Evolutionary conservation across 2,329 filamentous ascomycete species (phyloP).

Genomic region (Gyromitra esculenta): DNA sequence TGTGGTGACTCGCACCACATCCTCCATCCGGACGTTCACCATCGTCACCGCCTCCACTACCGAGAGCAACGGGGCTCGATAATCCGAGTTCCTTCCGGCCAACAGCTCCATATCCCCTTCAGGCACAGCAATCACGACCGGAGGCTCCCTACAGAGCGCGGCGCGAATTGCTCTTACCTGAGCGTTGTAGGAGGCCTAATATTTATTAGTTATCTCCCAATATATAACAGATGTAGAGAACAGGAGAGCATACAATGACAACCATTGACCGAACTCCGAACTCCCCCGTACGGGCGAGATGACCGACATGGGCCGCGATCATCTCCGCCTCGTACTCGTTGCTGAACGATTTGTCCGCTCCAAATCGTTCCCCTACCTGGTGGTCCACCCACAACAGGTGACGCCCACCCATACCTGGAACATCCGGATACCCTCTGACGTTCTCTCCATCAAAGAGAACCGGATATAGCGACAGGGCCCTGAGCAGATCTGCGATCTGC

Average conservation of each 20-base stretch:
- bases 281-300: constrained; percentile 62
- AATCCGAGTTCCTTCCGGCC: constrained; percentile 27
- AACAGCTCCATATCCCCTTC: constrained; percentile 33
- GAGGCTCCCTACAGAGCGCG: constrained; percentile 13
- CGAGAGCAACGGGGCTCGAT: constrained; percentile 22
- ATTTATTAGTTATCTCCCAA: neutral
- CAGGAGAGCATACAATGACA: constrained; percentile 59
- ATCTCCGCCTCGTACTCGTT: constrained; percentile 56
- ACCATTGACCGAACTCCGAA: constrained; percentile 63
- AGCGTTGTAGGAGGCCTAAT: constrained; percentile 25
- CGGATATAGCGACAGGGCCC: constrained; percentile 67
- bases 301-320: constrained; percentile 60
- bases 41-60: constrained; percentile 5
- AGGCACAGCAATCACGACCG: constrained; percentile 17
- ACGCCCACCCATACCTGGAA: constrained; percentile 65
- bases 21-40: constrained; percentile 24
- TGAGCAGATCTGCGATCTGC: constrained; percentile 69
- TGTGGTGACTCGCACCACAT: constrained; percentile 36
- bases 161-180: constrained; percentile 29
- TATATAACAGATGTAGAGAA: neutral
- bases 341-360: constrained; percentile 58
- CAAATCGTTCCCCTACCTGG: constrained; percentile 62
- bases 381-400: constrained; percentile 72
- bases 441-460: constrained; percentile 50
- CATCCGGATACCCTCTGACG: constrained; percentile 67